Conservation (phyloP, 805 yeast species). For the Kodamaea laetipori region DNA sequence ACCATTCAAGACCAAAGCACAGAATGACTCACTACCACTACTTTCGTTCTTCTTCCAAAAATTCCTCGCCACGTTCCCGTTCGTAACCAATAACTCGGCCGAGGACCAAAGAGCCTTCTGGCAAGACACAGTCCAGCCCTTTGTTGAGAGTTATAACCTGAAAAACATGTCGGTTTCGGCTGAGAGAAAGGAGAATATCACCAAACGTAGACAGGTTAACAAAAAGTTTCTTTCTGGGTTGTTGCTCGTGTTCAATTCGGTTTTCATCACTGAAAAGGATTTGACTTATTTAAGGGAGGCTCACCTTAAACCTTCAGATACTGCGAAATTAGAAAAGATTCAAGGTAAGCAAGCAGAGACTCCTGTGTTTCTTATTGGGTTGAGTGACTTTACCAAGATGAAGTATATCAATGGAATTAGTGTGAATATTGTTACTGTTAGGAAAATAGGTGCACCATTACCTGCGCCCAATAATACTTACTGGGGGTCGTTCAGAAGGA, state of each 20-base stretch:
- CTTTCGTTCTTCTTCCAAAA: constrained; percentile 63
- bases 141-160: constrained; percentile 74
- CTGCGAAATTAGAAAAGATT: constrained; percentile 38
- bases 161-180: constrained; percentile 71
- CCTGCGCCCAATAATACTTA: constrained; percentile 9
- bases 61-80: constrained; percentile 73
- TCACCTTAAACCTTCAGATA: constrained; percentile 39
- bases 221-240: constrained; percentile 63
- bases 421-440: constrained; percentile 70
- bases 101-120: constrained; percentile 62
- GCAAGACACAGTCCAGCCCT: constrained; percentile 76
- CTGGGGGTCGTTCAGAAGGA: constrained; percentile 6
- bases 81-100: constrained; percentile 52
- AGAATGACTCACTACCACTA: constrained; percentile 54
- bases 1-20: constrained; percentile 66
- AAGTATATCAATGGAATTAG: constrained; percentile 57
- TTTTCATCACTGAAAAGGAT: constrained; percentile 64
- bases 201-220: constrained; percentile 61
- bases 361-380: constrained; percentile 4
- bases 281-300: constrained; percentile 41
- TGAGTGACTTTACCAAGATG: constrained; percentile 26
- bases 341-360: constrained; percentile 1
- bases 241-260: constrained; percentile 71
- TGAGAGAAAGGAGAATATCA: constrained; percentile 73
- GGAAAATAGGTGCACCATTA: constrained; percentile 19